Evolutionary conservation across 2,329 filamentous ascomycete genomes (phyloP).

Genomic region (Trichoderma guizhouense): DNA sequence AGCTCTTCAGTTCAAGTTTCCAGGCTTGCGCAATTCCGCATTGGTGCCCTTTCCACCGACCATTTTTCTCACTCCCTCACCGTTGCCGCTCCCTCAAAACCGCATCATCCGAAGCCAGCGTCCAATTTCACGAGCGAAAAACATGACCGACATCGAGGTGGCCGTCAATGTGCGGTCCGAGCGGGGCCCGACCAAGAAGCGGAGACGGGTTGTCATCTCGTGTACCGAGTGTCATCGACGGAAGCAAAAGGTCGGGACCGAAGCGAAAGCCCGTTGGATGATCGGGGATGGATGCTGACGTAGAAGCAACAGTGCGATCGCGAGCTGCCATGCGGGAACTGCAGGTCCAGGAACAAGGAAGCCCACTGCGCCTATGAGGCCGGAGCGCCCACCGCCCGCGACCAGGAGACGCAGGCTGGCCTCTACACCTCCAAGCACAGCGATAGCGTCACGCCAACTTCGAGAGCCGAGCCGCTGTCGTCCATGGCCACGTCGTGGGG

Average conservation of each 20-base stretch:
- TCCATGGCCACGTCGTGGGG: slow-evolving; percentile 50
- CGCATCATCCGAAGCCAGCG: not conserved
- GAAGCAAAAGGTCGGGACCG: slow-evolving; percentile 53
- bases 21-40: not conserved
- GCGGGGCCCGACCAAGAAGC: slow-evolving; percentile 48
- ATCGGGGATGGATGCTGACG: not conserved
- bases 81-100: not conserved
- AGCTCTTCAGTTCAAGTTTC: not conserved
- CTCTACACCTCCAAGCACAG: not conserved
- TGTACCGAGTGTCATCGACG: slow-evolving; percentile 63
- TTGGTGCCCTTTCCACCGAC: not conserved
- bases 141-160: slow-evolving; percentile 17
- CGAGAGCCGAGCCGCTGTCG: slow-evolving; percentile 33
- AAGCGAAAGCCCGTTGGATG: not conserved
- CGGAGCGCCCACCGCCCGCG: slow-evolving; percentile 42
- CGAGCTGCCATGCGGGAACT: slow-evolving; percentile 57
- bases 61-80: not conserved
- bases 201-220: slow-evolving; percentile 58
- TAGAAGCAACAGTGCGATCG: slow-evolving; percentile 50
- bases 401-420: slow-evolving; percentile 24
- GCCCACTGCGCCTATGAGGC: slow-evolving; percentile 56
- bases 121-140: not conserved
- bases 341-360: slow-evolving; percentile 54
- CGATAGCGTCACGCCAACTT: not conserved
- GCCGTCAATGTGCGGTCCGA: slow-evolving; percentile 12